Evolutionary conservation across 192 early-diverging fungal species (phyloP).

Genomic region (Backusella tuberculispora): DNA sequence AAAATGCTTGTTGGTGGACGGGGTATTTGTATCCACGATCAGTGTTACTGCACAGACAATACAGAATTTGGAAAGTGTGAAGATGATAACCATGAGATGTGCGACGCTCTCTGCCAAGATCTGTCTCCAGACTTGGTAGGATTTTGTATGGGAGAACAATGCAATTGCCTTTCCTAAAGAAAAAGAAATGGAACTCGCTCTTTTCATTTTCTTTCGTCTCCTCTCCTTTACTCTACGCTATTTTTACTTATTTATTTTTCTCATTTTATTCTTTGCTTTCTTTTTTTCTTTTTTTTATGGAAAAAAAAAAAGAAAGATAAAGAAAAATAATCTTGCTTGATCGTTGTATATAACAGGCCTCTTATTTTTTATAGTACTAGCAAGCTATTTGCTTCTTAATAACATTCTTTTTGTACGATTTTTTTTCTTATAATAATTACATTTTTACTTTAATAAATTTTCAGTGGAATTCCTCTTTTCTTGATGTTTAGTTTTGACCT

Average conservation of each 20-base stretch:
- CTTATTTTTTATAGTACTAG: not conserved
- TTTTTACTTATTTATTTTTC: not conserved
- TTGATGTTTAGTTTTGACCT: constrained; percentile 3
- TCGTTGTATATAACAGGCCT: not conserved
- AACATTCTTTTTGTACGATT: not conserved
- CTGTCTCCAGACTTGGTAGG: constrained; percentile 15
- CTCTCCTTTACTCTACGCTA: not conserved
- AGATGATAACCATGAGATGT: constrained; percentile 25
- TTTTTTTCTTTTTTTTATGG: constrained; percentile 9
- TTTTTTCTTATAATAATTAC: not conserved
- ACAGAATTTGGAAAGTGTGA: constrained; percentile 19
- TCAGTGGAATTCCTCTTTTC: not conserved
- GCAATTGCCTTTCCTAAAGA: constrained; percentile 18
- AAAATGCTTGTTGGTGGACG: constrained; percentile 12
- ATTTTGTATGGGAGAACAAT: constrained; percentile 23
- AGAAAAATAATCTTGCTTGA: not conserved
- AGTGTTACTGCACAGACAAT: constrained; percentile 20
- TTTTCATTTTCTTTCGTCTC: not conserved
- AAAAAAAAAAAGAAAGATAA: not conserved
- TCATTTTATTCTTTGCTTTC: not conserved
- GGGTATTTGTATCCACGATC: constrained; percentile 19
- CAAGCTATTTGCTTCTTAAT: not conserved
- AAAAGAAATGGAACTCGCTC: not conserved
- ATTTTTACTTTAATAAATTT: not conserved
- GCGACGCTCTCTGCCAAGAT: constrained; percentile 24